Evolutionary conservation across 208 protist genomes (phyloP).

Genomic region (Crithidia expoeki): DNA sequence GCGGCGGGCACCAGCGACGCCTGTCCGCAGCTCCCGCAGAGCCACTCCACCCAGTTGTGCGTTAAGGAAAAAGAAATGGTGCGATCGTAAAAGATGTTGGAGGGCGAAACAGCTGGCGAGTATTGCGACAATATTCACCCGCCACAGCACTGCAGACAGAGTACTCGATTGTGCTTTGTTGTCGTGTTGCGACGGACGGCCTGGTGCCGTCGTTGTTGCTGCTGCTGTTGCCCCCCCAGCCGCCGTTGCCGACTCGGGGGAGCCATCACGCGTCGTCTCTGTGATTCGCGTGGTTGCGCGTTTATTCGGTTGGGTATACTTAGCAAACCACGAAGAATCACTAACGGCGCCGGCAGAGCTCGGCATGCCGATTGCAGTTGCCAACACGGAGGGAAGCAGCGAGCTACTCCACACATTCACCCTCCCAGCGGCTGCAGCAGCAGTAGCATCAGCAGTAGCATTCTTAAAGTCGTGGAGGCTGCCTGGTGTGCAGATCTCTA

Average conservation of each 20-base stretch:
- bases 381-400: neutral
- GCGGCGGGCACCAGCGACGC: constrained; percentile 10
- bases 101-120: constrained; percentile 26
- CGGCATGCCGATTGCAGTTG: neutral
- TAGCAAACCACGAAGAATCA: constrained; percentile 17
- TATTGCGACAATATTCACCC: constrained; percentile 10
- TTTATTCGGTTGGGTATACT: constrained; percentile 12
- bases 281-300: neutral
- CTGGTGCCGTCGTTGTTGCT: neutral
- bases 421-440: neutral
- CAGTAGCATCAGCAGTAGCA: too few species aligned
- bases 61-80: constrained; percentile 12
- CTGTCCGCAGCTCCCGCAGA: constrained; percentile 23
- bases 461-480: too few species aligned
- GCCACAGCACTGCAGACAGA: neutral
- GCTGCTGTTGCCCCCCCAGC: neutral
- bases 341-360: constrained; percentile 10
- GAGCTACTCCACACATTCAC: neutral
- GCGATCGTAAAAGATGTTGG: constrained; percentile 30
- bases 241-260: neutral
- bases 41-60: constrained; percentile 22
- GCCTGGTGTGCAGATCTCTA: neutral
- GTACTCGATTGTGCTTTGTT: neutral
- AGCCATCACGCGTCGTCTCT: neutral
- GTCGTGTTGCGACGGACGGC: too few species aligned